Evolutionary conservation across 768 basidiomycete genomes (phyloP).

Genomic region (Austroboletus festivus): DNA sequence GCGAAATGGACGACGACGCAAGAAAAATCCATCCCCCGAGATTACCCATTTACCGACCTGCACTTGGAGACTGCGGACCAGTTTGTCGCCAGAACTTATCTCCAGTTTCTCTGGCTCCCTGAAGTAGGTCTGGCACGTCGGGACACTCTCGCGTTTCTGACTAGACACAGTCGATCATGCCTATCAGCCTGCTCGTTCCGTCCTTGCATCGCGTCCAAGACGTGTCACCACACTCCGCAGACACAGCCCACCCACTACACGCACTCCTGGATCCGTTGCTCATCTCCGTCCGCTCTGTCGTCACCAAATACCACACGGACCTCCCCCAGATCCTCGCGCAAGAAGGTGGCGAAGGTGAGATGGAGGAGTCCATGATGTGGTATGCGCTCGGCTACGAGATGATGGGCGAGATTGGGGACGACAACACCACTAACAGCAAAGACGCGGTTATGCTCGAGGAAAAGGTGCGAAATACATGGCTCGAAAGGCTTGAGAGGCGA

Average conservation of each 20-base stretch:
- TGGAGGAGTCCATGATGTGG: slow-evolving; percentile 79
- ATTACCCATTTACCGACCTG: slow-evolving; percentile 51
- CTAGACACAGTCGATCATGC: slow-evolving; percentile 62
- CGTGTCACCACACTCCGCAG: slow-evolving; percentile 26
- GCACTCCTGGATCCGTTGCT: slow-evolving; percentile 58
- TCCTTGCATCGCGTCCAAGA: slow-evolving; percentile 50
- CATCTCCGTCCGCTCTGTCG: slow-evolving; percentile 50
- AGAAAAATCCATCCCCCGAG: slow-evolving; percentile 53
- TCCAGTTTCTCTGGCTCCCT: slow-evolving; percentile 77
- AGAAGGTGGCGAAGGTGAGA: slow-evolving; percentile 57
- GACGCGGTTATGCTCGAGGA: slow-evolving; percentile 40
- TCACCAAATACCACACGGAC: slow-evolving; percentile 63
- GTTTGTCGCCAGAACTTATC: slow-evolving; percentile 60
- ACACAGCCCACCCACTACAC: slow-evolving; percentile 54
- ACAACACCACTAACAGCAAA: slow-evolving; percentile 21
- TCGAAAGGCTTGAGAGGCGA: slow-evolving; percentile 65
- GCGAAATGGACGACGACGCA: slow-evolving; percentile 55
- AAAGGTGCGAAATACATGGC: slow-evolving; percentile 53
- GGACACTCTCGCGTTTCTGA: slow-evolving; percentile 7
- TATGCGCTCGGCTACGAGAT: slow-evolving; percentile 61
- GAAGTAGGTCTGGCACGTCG: slow-evolving; percentile 57
- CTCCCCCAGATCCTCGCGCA: slow-evolving; percentile 57
- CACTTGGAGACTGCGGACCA: slow-evolving; percentile 49
- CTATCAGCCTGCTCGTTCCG: slow-evolving; percentile 53
- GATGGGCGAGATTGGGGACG: slow-evolving; percentile 29